Percentiles rank a stretch among this genome's conserved stretches.
Conservation (phyloP, 352 stramenopile genomes). For the Peronospora belbahrii region DNA sequence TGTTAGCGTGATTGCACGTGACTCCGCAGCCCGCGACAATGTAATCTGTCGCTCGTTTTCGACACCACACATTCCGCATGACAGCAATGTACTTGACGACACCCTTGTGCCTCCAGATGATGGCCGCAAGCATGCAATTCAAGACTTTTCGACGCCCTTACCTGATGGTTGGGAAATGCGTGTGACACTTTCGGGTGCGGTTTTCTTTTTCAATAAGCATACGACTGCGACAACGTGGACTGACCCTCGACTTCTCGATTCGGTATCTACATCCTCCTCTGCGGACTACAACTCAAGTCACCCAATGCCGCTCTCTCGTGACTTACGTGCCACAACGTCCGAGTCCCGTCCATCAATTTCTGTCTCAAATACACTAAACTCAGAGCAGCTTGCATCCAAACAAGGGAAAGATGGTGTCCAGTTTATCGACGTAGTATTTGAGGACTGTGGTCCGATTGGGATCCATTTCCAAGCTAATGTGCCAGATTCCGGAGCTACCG, state of each 20-base stretch:
- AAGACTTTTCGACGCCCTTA: constrained; percentile 69
- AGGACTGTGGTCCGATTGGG: constrained; percentile 60
- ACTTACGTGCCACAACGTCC: constrained; percentile 5
- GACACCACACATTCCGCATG: constrained; percentile 28
- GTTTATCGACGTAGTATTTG: constrained; percentile 69
- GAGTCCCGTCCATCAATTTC: constrained; percentile 16
- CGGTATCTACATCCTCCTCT: constrained; percentile 8
- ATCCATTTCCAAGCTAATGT: constrained; percentile 80
- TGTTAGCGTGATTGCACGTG: constrained; percentile 15
- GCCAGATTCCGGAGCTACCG: constrained; percentile 52
- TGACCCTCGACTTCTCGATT: constrained; percentile 38
- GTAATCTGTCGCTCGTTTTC: constrained; percentile 35
- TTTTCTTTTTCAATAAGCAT: constrained; percentile 76
- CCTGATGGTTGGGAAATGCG: constrained; percentile 78
- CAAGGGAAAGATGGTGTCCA: constrained; percentile 11
- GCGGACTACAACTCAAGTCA: constrained; percentile 5
- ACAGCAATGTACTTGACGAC: constrained; percentile 17
- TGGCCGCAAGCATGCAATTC: constrained; percentile 48
- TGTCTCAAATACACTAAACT: constrained; percentile 13
- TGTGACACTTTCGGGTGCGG: constrained; percentile 49
- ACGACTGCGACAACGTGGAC: constrained; percentile 71
- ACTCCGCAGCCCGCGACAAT: constrained; percentile 23
- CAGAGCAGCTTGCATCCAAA: neutral
- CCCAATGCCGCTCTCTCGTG: constrained; percentile 10
- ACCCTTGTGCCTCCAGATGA: constrained; percentile 48